phyloP scores from a whole-genome alignment of 352 stramenopile genomes.

The Blastocystis sp. region DNA sequence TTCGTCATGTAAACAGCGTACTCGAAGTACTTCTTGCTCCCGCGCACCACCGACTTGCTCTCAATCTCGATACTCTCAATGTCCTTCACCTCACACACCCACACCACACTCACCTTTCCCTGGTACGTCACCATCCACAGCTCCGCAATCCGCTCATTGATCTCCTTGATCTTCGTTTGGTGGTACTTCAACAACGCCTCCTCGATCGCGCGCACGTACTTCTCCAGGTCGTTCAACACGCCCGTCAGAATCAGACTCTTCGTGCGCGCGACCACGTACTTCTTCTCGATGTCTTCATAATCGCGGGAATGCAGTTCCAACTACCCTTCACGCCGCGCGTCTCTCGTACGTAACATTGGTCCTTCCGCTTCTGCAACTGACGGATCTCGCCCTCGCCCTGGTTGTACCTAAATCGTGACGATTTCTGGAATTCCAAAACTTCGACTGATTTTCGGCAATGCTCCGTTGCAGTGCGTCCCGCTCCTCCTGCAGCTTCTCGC shows the following conservation, averaged over 20 bases:
- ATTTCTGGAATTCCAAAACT: constrained; percentile 3
- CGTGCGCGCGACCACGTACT: constrained; percentile 90
- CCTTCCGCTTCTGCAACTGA: constrained; percentile 62
- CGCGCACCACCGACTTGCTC: constrained; percentile 81
- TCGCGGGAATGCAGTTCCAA: constrained; percentile 77
- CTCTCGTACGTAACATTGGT: constrained; percentile 10
- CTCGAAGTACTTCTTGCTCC: constrained; percentile 82
- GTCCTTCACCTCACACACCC: constrained; percentile 78
- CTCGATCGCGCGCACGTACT: constrained; percentile 91
- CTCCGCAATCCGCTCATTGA: constrained; percentile 97
- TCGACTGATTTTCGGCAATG: constrained; percentile 39
- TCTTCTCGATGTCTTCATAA: constrained; percentile 90
- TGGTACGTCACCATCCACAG: constrained; percentile 98
- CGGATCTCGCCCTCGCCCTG: constrained; percentile 58
- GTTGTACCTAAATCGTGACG: constrained; percentile 38
- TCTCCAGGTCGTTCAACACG: constrained; percentile 93
- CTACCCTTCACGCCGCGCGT: background rate
- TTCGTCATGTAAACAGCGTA: constrained; percentile 76
- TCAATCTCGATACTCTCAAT: constrained; percentile 98
- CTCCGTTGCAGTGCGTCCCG: background rate
- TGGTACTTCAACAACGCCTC: constrained; percentile 95
- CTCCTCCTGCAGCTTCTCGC: constrained; percentile 18
- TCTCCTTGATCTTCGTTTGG: constrained; percentile 96
- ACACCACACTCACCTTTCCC: constrained; percentile 79
- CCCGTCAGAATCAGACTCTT: constrained; percentile 92